These are phyloP conservation scores for Millerago galiae DNA, from an alignment of 805 yeast species.

Conservation along the genomic window DNA sequence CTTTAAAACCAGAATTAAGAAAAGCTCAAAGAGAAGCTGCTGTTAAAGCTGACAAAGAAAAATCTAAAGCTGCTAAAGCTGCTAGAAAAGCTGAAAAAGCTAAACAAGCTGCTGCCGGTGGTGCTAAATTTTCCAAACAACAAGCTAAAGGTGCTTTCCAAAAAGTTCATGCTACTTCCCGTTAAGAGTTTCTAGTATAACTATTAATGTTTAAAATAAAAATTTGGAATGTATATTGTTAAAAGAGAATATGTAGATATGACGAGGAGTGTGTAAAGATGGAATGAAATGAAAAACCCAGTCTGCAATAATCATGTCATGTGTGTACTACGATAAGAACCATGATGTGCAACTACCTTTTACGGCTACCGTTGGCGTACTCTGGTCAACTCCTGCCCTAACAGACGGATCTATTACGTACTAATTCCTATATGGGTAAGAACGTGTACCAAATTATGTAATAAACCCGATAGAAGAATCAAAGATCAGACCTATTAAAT, in stretches of 20 bases:
- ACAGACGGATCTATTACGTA: neutral
- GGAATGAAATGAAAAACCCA: too few relatives aligned
- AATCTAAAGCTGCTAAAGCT: constrained; percentile 88
- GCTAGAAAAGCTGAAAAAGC: constrained; percentile 94
- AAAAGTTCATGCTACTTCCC: constrained; percentile 94
- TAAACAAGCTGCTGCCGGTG: constrained; percentile 69
- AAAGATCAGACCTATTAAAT: too few relatives aligned
- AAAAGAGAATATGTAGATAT: neutral
- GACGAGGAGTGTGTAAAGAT: too few relatives aligned
- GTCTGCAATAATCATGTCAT: too few relatives aligned
- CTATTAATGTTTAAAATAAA: constrained; percentile 6
- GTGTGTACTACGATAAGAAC: too few relatives aligned
- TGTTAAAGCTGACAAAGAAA: constrained; percentile 74
- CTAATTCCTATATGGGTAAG: too few relatives aligned
- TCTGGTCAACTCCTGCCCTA: neutral
- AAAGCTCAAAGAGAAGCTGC: constrained; percentile 95
- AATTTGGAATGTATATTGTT: constrained; percentile 12
- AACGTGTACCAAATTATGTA: too few relatives aligned
- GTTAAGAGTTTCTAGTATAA: constrained; percentile 44
- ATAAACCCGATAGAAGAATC: neutral
- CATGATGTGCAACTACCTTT: too few relatives aligned
- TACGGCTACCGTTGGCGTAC: too few relatives aligned
- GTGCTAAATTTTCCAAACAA: constrained; percentile 83
- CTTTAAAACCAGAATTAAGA: constrained; percentile 94
- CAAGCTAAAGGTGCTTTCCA: constrained; percentile 97